Base-by-base conservation (phyloP, 2,329 filamentous ascomycete genomes). In the Fusarium annulatum region DNA sequence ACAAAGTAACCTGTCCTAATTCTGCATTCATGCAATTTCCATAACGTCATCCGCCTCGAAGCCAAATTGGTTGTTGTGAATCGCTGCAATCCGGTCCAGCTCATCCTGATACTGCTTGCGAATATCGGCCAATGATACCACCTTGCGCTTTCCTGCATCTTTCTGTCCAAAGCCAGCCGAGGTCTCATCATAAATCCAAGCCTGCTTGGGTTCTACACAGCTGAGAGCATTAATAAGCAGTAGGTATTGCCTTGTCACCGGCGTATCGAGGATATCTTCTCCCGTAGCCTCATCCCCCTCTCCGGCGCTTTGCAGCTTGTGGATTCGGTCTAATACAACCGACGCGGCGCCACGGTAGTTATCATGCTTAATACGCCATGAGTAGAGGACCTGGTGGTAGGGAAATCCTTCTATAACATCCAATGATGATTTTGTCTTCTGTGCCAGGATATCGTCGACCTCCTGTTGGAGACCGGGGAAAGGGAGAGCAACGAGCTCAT, bases 181-280 rank as follows among this genome's bases (percentile, higher is more conserved):
- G 18, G 80, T 77, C 59, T 83, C 80, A 80, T 81, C 78, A 55
- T 89, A 91, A 80, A 97, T 90, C 89, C 97, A 99, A 78, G 97
- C 93, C 71, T 94, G 90, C 75, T 88, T 90, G 65, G 91, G 86
- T 55, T 93, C 91, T 45, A 98, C 94, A 72, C 94, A 97, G 74
- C 93, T 94, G 69, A 99, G 86, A 2, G 94, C 92, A 80, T 99
- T 99, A 84, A 99, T 97, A 49, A 99, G 88, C 69, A 95, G 88
- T n/a, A 98, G 85, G 77, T 97, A 96, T 78, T 94, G 92, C 75
- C 93, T 90, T 52, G 92, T 91, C 38, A 93, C 87, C 2, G 87
- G 86, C 1, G 90, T 92, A 75, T 92, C 90, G 16, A 91, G 84
- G 8, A 86, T 85, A 69, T 91, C 90, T 23, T 87, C 87, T 8